Conservation (phyloP, 305 asterid genomes). For the Rubia balearica region DNA sequence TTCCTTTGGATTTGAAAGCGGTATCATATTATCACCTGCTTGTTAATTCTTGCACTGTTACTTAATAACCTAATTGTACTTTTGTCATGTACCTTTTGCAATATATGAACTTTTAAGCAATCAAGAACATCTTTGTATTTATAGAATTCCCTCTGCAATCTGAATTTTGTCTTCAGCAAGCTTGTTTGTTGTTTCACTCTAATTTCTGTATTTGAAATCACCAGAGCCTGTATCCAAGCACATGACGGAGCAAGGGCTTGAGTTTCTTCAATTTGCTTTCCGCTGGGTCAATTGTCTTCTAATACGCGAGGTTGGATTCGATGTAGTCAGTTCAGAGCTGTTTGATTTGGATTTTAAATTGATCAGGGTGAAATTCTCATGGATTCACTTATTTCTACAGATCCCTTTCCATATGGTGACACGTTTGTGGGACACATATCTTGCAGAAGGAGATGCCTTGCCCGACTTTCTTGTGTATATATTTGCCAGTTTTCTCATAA, state of each 20-base stretch:
- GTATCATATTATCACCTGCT: neutral
- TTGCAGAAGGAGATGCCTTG: conserved; percentile 96
- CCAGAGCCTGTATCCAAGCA: conserved; percentile 79
- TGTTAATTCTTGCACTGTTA: neutral
- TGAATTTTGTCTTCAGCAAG: conserved; percentile 15
- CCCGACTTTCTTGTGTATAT: conserved; percentile 91
- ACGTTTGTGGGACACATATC: conserved; percentile 97
- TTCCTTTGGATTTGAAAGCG: neutral
- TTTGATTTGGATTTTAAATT: neutral
- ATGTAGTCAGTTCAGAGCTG: neutral
- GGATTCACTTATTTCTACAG: conserved; percentile 24
- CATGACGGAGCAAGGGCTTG: conserved; percentile 96
- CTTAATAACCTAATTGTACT: neutral
- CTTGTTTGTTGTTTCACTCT: neutral
- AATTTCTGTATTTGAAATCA: conserved; percentile 20
- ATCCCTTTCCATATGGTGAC: conserved; percentile 79
- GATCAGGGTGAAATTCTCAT: neutral
- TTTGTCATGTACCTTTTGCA: neutral
- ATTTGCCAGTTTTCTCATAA: conserved; percentile 87
- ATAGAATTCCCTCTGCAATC: neutral
- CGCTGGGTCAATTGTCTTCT: conserved; percentile 98
- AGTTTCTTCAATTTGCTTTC: conserved; percentile 95
- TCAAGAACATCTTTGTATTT: neutral
- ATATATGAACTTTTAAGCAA: neutral
- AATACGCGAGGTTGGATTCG: conserved; percentile 71